phyloP scores from a whole-genome alignment of 192 early-diverging fungal species.

The Podila minutissima region DNA sequence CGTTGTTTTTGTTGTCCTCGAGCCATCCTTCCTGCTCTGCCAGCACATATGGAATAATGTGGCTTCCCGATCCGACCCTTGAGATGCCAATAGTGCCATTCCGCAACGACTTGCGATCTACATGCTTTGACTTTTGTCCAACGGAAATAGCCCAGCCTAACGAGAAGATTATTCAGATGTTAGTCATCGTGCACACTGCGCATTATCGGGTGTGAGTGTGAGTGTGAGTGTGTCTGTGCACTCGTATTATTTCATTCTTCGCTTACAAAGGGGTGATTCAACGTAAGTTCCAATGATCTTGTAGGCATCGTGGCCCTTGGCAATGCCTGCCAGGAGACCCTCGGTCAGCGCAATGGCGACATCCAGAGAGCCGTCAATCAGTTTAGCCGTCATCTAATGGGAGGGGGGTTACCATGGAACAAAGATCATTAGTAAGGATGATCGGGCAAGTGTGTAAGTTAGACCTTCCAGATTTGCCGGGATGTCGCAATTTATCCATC shows the following conservation, averaged over 20 bases:
- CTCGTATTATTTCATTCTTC: not conserved
- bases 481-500: no score
- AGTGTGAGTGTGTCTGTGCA: not conserved
- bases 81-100: conserved; percentile 66
- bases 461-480: not conserved
- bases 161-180: not conserved
- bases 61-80: conserved; percentile 81
- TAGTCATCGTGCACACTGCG: no score
- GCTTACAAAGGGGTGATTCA: conserved; percentile 74
- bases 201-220: no score
- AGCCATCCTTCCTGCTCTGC: conserved; percentile 76
- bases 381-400: conserved; percentile 61
- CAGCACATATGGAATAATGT: conserved; percentile 75
- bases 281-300: conserved; percentile 86
- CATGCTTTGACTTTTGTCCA: conserved; percentile 57
- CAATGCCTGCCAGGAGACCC: conserved; percentile 74
- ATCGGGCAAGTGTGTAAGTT: not conserved
- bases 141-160: conserved; percentile 76
- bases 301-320: conserved; percentile 67
- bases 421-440: conserved; percentile 2
- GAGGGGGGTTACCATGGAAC: conserved; percentile 50
- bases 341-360: conserved; percentile 91
- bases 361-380: conserved; percentile 77
- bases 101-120: conserved; percentile 48
- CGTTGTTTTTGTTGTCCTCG: conserved; percentile 10